Base-by-base conservation (phyloP, 2,329 filamentous ascomycete genomes). In the Corinectria fuckeliana region DNA sequence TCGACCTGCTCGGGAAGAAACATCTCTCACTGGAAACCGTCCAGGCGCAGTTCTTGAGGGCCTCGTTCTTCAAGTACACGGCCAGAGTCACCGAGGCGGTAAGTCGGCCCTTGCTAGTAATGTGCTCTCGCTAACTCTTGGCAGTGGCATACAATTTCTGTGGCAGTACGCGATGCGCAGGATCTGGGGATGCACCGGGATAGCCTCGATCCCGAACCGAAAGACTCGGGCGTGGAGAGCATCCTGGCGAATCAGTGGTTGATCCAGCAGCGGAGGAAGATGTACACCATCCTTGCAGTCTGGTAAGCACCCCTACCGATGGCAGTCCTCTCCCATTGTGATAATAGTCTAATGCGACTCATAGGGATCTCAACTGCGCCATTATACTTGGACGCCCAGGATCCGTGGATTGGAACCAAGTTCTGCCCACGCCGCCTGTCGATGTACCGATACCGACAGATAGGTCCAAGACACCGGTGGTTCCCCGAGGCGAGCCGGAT, bases 151-250 rank as follows among this genome's bases (percentile, higher is more conserved):
- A 78, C 79, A 1, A 77, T 88, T 26, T 82, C 83, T 1, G 78
- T 80, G 20, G 81, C 83, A 0, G 87, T 88, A 55, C 77, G 84
- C 38, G 85, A 88, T 68, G 86, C 85, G 0, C 86, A 88, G 68
- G 86, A 88, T 64, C 80, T 88, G 38, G 86, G 85, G 11, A 75
- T 89, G 66, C 82, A 89, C 63, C 78, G 81, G 11, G 81, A 85
- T 61, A 78, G 75, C 32, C 72, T 81, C 25, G 83, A 86, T 62
- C 83, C 83, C 0, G 79, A 80, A 48, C 81, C 82, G 3, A 74
- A 71, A 13, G 74, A 80, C 32, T 73, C 78, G 36, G 80, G 78
- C 36, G 71, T 79, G 5, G 83, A 84, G 58, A 79, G 80, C 28
- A 73, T 82, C 2, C 72, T 87, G 14, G 81, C 85, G 59, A 85